Evolutionary conservation across 2,329 filamentous ascomycete species (phyloP), one percentile per base, ranked within the genome.

Genomic region (Dryadomyces quercivorus): DNA sequence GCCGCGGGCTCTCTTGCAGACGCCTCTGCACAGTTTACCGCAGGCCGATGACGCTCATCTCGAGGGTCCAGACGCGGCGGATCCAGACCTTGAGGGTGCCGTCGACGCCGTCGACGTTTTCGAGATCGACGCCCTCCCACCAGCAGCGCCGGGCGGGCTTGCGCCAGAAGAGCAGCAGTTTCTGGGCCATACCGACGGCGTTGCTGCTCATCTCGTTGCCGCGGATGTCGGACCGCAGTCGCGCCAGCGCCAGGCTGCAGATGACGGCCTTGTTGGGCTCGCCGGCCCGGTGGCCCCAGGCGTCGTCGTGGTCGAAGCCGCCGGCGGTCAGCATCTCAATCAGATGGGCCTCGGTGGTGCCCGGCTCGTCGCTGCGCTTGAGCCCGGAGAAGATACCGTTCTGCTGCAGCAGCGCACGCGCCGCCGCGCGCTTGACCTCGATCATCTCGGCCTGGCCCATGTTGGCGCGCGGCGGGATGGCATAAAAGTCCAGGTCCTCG

Each of bases 241-340:
- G 85, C 40, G 93, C 93, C 55, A 98, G 80, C 12, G 92, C 93
- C 59, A 98, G 81, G 69, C 89, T 95, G 77, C 93, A 98, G 63
- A 98, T 93, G 57, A 98, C 93, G 20, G 93, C 93, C 74, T 98
- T 98, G 74, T 94, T 95, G 13, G 93, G 93, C 70, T 98, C 93
- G 55, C 89, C 88, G n/a, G 93, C 92, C 56, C 93, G 86, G 69
- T 98, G 92, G 38, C 93, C 93, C 93, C 93, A 98, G 59, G 75
- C 78, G 67, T 98, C 93, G 60, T 96, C 88, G 64, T 95, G 88
- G 67, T 97, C 91, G 73, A 98, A 98, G 42, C 93, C 93, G 62
- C 93, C 93, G 66, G 93, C 93, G 54, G 93, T 98, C 70, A 98
- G 72, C 93, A 98, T 98, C 74, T 98, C 93, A 64, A 98, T 98